Evolutionary conservation across 495 filamentous ascomycete genomes (phyloP), one percentile per base, ranked within the genome.

Genomic region (Aspergillus hancockii): DNA sequence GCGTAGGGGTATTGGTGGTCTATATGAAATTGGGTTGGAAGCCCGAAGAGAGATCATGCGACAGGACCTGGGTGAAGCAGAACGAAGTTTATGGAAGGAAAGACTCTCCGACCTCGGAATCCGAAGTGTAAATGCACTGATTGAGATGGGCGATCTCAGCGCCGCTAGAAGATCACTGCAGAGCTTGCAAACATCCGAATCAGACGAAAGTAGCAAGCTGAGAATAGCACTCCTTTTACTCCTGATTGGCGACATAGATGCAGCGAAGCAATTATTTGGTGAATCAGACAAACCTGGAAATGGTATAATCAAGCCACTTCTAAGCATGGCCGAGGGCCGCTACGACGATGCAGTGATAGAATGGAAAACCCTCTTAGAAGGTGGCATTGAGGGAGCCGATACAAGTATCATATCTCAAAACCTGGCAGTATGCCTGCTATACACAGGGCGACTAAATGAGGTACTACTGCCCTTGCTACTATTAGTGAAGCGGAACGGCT

Each of bases 81-180:
- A 81, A 32, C 73, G 75, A 13, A 68, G 75, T 51, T 61, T 88
- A 40, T 98, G 93, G 94, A 81, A 78, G 62, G 71, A 71, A 1
- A 61, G 94, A 41, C 72, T 97, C 5, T 72, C 72, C 10, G 91
- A 97, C 53, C 73, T 96, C 0, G 93, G 93, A 0, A 69, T 96
- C 10, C 72, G 88, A 49, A 90, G 90, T 10, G 93, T 87, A 0
- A 90, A 91, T 65, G 86, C 88, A 28, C 68, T 98, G 53, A 81
- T 97, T 4, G 93, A 97, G 75, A 96, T 96, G 90, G 91, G 91
- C 8, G 92, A 98, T 70, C 66, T 93, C 2, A 83, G 85, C 52
- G 88, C 86, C 8, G 94, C 93, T 2, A 81, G 71, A n/a, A 71
- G 85, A 47, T 88, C 91, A 63, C 74, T 98, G 0, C 75, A 73